Evolutionary conservation across 169 alveolate genomes (phyloP), one percentile per base, ranked within the genome.

Genomic region (Miamiensis avidus): DNA sequence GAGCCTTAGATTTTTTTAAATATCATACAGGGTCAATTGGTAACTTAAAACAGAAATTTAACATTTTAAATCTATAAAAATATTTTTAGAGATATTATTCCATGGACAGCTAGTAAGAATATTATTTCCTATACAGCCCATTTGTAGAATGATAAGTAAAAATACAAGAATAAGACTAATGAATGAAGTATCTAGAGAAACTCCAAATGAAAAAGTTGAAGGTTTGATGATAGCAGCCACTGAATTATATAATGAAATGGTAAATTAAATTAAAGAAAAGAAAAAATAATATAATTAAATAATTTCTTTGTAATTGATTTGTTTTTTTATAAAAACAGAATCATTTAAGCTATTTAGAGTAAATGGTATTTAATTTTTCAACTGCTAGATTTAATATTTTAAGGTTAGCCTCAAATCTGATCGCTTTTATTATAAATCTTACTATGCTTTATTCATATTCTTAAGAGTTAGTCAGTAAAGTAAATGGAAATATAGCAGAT

Each of bases 131-230:
- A 75, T 75, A 30, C 20, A 75, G 49, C 78, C 78, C 29, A 75
- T 75, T 26, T 75, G 78, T 29, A 75, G 78, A 29, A 27, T 75
- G 25, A 30, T 75, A 15, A 75, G 78, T 29, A 75, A 75, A 29
- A 75, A 75, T 25, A 75, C 32, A 30, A 32, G 78, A 30, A 26
- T 26, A 75, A n/a, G 27, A 26, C 20, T 75, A 25, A 75, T 75
- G 78, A 34, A 75, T 30, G 78, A 75, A n/a, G 31, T 75, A 1
- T 34, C 78, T 75, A 32, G 78, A 30, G 31, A 34, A 4, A 75
- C 78, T 26, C 25, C 78, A 26, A 75, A 34, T 75, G 78, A 75
- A 75, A 75, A 75, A 75, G 31, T 75, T 4, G 78, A 75, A 75
- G 78, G 78, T n/a, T 4, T 75, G 25, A 34, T 75, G 29, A 34